phyloP scores from a whole-genome alignment of 352 stramenopile species.

The Phytopythium sindhum region DNA sequence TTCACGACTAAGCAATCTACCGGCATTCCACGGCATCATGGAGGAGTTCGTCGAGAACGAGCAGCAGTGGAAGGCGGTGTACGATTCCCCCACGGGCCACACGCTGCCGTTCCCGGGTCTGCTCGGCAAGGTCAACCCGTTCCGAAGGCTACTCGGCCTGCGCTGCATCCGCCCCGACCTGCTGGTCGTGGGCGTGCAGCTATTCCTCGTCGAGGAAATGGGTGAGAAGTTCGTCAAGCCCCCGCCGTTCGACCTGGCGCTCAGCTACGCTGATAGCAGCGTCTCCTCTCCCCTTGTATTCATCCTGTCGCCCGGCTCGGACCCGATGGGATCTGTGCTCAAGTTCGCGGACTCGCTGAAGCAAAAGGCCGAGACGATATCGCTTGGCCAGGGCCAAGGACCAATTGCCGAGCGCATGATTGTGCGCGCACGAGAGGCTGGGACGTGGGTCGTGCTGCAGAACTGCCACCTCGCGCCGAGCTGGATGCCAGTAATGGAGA shows the following conservation, averaged over 20 bases:
- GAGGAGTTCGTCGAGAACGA: conserved; percentile 79
- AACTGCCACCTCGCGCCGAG: conserved; percentile 89
- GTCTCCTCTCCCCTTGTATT: conserved; percentile 90
- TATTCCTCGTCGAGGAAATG: conserved; percentile 89
- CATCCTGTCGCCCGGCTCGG: conserved; percentile 88
- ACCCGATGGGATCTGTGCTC: conserved; percentile 89
- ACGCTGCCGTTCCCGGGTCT: conserved; percentile 71
- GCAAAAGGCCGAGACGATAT: conserved; percentile 87
- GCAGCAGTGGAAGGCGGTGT: conserved; percentile 85
- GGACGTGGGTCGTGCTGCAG: conserved; percentile 91
- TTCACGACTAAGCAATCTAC: conserved; percentile 80
- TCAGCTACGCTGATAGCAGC: conserved; percentile 87
- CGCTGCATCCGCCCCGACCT: conserved; percentile 85
- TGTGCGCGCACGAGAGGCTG: conserved; percentile 65
- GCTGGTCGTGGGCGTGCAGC: conserved; percentile 86
- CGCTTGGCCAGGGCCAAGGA: conserved; percentile 90
- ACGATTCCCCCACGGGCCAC: conserved; percentile 81
- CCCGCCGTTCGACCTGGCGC: conserved; percentile 83
- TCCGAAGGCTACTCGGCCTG: conserved; percentile 73
- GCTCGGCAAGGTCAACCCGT: conserved; percentile 59
- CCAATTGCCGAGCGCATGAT: conserved; percentile 91
- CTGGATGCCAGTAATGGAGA: conserved; percentile 94
- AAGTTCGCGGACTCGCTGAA: conserved; percentile 81
- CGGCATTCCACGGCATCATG: conserved; percentile 74
- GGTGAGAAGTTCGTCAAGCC: conserved; percentile 91